phyloP scores from a whole-genome alignment of 2,329 filamentous ascomycete species.

The Ophiosphaerella narmari region DNA sequence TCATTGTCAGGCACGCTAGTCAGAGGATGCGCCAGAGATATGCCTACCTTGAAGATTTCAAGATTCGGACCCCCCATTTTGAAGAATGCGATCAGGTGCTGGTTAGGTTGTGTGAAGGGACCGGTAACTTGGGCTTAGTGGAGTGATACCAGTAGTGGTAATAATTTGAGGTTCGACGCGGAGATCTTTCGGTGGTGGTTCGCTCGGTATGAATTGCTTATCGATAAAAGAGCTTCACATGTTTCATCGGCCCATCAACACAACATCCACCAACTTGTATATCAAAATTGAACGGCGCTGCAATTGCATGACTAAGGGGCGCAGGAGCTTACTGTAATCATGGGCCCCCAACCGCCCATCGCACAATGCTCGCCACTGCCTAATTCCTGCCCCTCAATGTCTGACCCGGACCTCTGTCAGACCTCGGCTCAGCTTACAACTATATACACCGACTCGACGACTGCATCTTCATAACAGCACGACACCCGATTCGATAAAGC shows the following conservation, averaged over 20 bases:
- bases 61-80: conserved; percentile 83
- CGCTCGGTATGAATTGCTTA: background rate
- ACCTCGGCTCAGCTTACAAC: conserved; percentile 1
- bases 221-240: conserved; percentile 5
- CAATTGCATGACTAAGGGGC: no score
- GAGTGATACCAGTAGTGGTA: conserved; percentile 15
- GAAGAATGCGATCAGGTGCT: conserved; percentile 18
- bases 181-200: conserved; percentile 20
- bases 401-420: background rate
- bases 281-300: no score
- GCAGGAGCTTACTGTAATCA: no score
- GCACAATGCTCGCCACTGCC: no score
- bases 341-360: no score
- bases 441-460: background rate
- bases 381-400: background rate
- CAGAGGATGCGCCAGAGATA: conserved; percentile 1
- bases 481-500: background rate
- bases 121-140: background rate
- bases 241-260: no score
- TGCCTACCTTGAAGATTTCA: conserved; percentile 85
- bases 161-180: conserved; percentile 26
- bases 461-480: background rate
- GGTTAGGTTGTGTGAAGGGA: background rate
- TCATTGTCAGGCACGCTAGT: background rate
- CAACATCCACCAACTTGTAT: no score